A percentile compares a stretch with the other conserved stretches of the same genome.
Conservation (phyloP, 192 early-diverging fungal genomes). For the Umbelopsis isabellina region DNA sequence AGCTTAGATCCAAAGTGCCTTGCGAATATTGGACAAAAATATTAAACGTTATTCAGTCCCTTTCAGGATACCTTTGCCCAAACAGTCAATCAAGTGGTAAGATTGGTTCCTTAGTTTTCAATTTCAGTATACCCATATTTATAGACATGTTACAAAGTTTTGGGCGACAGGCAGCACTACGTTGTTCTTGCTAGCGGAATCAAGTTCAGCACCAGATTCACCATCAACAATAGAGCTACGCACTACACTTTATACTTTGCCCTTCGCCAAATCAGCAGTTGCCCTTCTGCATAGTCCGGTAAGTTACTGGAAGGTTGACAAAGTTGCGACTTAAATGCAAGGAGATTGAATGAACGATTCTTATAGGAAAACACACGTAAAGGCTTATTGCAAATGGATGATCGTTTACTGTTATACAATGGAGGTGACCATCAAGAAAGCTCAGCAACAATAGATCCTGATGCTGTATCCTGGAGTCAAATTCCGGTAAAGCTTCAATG, state of each 20-base stretch:
- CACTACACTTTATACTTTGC: slow-evolving; percentile 51
- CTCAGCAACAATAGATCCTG: slow-evolving; percentile 66
- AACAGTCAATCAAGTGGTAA: slow-evolving; percentile 62
- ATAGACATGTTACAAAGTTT: slow-evolving; percentile 48
- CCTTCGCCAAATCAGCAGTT: slow-evolving; percentile 61
- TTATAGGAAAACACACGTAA: slow-evolving; percentile 56
- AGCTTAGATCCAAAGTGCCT: neutral
- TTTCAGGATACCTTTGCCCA: slow-evolving; percentile 61
- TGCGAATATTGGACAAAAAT: neutral
- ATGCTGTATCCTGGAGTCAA: slow-evolving; percentile 72
- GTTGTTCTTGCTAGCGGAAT: slow-evolving; percentile 64
- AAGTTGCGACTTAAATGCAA: no score
- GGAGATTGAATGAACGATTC: no score
- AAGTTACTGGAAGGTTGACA: neutral
- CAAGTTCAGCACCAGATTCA: neutral
- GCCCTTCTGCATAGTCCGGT: slow-evolving; percentile 44
- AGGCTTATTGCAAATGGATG: slow-evolving; percentile 68
- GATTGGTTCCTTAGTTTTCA: neutral
- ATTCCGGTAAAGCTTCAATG: slow-evolving; percentile 53
- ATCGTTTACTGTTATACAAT: slow-evolving; percentile 68
- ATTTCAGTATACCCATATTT: neutral
- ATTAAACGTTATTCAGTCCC: neutral
- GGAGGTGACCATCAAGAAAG: slow-evolving; percentile 65
- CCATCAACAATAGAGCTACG: neutral
- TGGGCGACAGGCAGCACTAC: slow-evolving; percentile 74